Percentiles rank a stretch among this genome's conserved stretches.
These are phyloP conservation scores for Capsicum chinense DNA, from an alignment of 257 asterid species.

Conservation along the genomic window DNA sequence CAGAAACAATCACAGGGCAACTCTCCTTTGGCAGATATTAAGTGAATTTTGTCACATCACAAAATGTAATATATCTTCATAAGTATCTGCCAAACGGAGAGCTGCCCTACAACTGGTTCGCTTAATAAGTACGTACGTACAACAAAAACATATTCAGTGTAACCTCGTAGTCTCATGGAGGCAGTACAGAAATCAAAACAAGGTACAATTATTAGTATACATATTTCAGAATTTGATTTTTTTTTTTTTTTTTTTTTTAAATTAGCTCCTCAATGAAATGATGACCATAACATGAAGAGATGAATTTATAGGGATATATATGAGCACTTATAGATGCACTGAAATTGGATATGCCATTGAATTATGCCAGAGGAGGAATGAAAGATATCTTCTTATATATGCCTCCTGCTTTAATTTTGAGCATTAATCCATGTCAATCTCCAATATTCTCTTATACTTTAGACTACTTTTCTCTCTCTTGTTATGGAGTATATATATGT, in stretches of 20 bases:
- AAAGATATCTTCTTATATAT: slow-evolving; percentile 26
- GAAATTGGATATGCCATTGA: slow-evolving; percentile 19
- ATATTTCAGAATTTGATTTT: too few species aligned
- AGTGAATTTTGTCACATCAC: too few species aligned
- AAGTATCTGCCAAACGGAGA: slow-evolving; percentile 29
- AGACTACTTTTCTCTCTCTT: background rate
- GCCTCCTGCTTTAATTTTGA: background rate
- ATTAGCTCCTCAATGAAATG: background rate
- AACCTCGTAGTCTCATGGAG: too few species aligned
- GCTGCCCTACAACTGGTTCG: slow-evolving; percentile 32
- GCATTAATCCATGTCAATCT: slow-evolving; percentile 26
- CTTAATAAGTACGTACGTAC: background rate
- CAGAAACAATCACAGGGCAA: slow-evolving; percentile 39
- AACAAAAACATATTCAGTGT: background rate
- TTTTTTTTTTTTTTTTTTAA: too few species aligned
- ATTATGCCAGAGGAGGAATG: slow-evolving; percentile 24
- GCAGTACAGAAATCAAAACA: too few species aligned
- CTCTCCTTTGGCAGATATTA: slow-evolving; percentile 43
- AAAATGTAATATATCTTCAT: too few species aligned
- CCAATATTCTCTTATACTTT: background rate
- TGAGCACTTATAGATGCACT: background rate
- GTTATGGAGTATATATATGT: background rate
- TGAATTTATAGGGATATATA: background rate
- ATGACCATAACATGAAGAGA: background rate
- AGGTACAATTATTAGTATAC: too few species aligned